These are phyloP conservation scores for Arthrinium puccinioides DNA, from an alignment of 2,329 filamentous ascomycete genomes.

Conservation along the genomic window DNA sequence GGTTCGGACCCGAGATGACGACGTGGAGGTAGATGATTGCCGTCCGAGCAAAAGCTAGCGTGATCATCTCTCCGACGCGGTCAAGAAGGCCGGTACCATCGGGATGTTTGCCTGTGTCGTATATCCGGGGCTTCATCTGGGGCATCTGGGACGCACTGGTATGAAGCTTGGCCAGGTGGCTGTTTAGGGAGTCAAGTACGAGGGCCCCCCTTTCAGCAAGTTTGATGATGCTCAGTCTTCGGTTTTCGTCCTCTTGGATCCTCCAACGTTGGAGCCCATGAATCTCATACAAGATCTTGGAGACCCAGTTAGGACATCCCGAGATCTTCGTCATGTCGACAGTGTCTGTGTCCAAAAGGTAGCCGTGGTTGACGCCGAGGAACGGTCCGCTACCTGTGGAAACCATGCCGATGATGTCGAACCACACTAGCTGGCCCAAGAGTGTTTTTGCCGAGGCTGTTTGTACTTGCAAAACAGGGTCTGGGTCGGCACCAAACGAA, in stretches of 20 bases:
- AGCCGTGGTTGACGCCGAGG: background rate
- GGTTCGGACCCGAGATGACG: background rate
- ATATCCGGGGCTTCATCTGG: background rate
- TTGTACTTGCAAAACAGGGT: too few species aligned
- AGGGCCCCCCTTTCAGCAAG: background rate
- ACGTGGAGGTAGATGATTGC: background rate
- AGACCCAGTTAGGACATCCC: background rate
- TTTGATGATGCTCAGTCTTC: background rate
- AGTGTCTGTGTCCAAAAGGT: background rate
- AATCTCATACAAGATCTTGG: background rate
- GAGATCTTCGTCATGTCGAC: background rate
- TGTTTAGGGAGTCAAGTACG: background rate
- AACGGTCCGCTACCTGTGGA: background rate
- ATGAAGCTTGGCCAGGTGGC: background rate
- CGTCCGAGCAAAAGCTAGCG: background rate
- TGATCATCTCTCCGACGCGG: background rate
- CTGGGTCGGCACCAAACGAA: background rate
- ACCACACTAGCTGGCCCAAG: background rate
- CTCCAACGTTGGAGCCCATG: background rate
- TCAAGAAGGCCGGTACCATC: background rate
- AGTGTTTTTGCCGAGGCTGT: background rate
- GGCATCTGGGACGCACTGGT: background rate
- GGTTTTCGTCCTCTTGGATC: background rate
- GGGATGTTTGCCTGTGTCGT: background rate
- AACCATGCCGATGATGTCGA: background rate